Percentiles rank a stretch among this genome's conserved stretches.
phyloP scores from a whole-genome alignment of 768 basidiomycete genomes.

The Tricholoma flavovirens region DNA sequence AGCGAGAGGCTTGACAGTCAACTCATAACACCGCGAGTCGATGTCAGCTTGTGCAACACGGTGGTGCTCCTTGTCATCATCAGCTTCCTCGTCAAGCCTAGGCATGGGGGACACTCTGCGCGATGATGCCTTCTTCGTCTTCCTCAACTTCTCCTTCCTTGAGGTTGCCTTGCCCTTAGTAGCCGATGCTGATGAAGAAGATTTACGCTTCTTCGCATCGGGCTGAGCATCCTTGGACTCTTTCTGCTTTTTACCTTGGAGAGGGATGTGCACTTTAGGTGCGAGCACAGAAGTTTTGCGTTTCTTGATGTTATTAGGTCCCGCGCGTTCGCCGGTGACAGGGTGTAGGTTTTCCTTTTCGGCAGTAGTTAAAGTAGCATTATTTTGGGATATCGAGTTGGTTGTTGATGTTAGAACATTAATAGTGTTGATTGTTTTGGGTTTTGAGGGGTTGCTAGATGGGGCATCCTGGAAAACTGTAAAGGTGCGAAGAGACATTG shows the following conservation, averaged over 20 bases:
- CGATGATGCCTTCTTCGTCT: constrained; percentile 31
- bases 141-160: constrained; percentile 40
- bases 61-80: constrained; percentile 24
- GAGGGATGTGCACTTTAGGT: constrained; percentile 40
- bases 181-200: constrained; percentile 26
- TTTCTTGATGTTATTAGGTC: constrained; percentile 44
- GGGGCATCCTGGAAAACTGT: constrained; percentile 60
- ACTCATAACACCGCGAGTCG: constrained; percentile 73
- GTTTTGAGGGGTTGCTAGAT: constrained; percentile 27
- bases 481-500: constrained; percentile 55
- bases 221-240: constrained; percentile 38
- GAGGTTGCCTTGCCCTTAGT: constrained; percentile 24
- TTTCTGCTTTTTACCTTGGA: constrained; percentile 39
- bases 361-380: constrained; percentile 29
- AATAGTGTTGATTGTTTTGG: constrained; percentile 25
- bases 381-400: constrained; percentile 15
- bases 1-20: constrained; percentile 73
- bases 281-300: constrained; percentile 57
- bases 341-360: constrained; percentile 84
- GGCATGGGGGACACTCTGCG: constrained; percentile 56
- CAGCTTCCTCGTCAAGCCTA: constrained; percentile 50
- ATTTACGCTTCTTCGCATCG: constrained; percentile 60
- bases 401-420: constrained; percentile 21
- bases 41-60: constrained; percentile 46
- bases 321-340: constrained; percentile 59